phyloP scores from a whole-genome alignment of 2,329 filamentous ascomycete genomes.

The Didymella sp. region DNA sequence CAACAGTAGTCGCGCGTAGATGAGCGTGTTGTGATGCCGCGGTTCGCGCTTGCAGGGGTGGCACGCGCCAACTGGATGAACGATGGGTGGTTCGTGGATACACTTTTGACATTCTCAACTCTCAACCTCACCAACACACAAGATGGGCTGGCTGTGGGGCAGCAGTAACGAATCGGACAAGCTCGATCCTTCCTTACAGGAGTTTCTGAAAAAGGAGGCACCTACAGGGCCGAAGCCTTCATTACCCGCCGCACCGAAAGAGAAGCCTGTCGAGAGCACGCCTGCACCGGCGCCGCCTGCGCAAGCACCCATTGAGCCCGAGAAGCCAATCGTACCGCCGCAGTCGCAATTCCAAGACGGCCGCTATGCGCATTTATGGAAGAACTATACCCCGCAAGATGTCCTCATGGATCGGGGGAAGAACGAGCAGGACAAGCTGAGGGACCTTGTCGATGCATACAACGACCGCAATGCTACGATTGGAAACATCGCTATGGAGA shows the following conservation, averaged over 20 bases:
- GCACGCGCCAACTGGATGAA: conserved; percentile 17
- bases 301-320: conserved; percentile 19
- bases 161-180: conserved; percentile 61
- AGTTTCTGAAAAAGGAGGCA: conserved; percentile 84
- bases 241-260: conserved; percentile 34
- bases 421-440: conserved; percentile 79
- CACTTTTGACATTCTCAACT: not conserved
- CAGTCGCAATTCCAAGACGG: conserved; percentile 72
- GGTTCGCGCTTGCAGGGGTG: conserved; percentile 24
- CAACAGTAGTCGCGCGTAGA: conserved; percentile 25
- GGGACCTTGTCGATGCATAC: conserved; percentile 80
- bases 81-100: conserved; percentile 21
- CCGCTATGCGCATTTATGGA: conserved; percentile 88
- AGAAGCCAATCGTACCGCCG: conserved; percentile 51
- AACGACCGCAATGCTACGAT: conserved; percentile 82
- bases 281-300: conserved; percentile 6
- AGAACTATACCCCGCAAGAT: conserved; percentile 78
- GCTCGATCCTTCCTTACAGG: conserved; percentile 81
- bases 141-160: conserved; percentile 71
- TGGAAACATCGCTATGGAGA: conserved; percentile 84
- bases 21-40: conserved; percentile 29
- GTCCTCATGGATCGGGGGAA: conserved; percentile 73
- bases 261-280: conserved; percentile 36
- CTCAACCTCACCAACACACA: conserved; percentile 3
- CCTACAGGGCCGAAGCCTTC: conserved; percentile 68